Evolutionary conservation across 2,329 filamentous ascomycete genomes (phyloP).

Genomic region (Colletotrichum siamense): DNA sequence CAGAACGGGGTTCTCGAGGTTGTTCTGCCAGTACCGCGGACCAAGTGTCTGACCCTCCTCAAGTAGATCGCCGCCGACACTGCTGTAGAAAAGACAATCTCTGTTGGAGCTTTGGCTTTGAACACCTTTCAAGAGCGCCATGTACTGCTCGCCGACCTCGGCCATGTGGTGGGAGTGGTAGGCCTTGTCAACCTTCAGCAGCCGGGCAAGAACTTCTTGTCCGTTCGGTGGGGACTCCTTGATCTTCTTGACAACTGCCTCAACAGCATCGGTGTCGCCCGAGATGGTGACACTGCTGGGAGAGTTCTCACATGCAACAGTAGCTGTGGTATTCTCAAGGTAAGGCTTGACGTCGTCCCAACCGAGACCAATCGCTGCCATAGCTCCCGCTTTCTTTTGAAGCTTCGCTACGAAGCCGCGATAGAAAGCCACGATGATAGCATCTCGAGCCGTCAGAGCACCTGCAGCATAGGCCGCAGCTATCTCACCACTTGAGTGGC

Average conservation of each 20-base stretch:
- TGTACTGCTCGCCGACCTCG: conserved; percentile 15
- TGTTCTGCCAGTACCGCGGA: conserved; percentile 47
- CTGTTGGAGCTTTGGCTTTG: not conserved
- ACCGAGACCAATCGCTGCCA: conserved; percentile 45
- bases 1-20: conserved; percentile 42
- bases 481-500: conserved; percentile 50
- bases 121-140: not conserved
- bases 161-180: conserved; percentile 40
- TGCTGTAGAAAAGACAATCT: conserved; percentile 28
- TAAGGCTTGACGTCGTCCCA: conserved; percentile 30
- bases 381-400: conserved; percentile 29
- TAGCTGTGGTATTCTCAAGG: conserved; percentile 25
- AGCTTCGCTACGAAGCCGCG: conserved; percentile 33
- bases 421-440: conserved; percentile 42
- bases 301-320: conserved; percentile 34
- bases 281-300: conserved; percentile 32
- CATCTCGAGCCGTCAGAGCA: conserved; percentile 34
- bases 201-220: conserved; percentile 30
- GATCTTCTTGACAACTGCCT: conserved; percentile 28
- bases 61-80: conserved; percentile 33
- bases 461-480: conserved; percentile 48
- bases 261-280: conserved; percentile 24
- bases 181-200: conserved; percentile 41
- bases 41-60: not conserved
- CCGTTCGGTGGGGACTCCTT: conserved; percentile 25